A percentile compares a stretch with the other conserved stretches of the same genome.
phyloP scores from a whole-genome alignment of 257 asterid genomes.

The Handroanthus guayacan region DNA sequence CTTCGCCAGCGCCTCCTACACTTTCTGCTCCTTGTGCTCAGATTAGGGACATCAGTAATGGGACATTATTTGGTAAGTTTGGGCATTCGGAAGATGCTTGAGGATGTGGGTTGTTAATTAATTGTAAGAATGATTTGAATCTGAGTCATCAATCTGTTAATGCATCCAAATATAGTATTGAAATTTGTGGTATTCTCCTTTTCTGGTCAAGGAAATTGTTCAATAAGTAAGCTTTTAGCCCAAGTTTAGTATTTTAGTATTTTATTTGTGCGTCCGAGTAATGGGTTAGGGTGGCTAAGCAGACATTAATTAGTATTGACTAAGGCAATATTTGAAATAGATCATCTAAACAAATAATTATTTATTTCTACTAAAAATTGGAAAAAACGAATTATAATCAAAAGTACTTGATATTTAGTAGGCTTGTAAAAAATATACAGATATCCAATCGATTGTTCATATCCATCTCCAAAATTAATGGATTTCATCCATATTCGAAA shows the following conservation, averaged over 20 bases:
- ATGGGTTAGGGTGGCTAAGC: neutral
- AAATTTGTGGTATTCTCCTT: neutral
- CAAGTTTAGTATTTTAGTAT: slow-evolving; percentile 4
- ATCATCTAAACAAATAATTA: too few relatives aligned
- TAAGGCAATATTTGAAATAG: too few relatives aligned
- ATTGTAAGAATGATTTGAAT: neutral
- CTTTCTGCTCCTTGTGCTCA: slow-evolving; percentile 32
- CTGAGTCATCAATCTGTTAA: neutral
- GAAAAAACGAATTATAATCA: too few relatives aligned
- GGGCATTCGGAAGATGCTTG: neutral
- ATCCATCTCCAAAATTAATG: too few relatives aligned
- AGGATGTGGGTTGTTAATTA: neutral
- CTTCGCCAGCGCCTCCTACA: slow-evolving; percentile 8
- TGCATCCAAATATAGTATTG: neutral
- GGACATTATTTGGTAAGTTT: neutral
- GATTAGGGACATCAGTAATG: neutral
- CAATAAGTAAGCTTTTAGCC: neutral
- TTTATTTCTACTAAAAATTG: too few relatives aligned
- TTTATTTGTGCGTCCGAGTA: neutral
- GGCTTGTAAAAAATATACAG: too few relatives aligned
- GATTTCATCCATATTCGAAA: too few relatives aligned
- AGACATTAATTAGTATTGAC: too few relatives aligned
- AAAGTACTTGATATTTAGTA: too few relatives aligned
- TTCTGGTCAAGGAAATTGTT: neutral
- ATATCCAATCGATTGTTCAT: too few relatives aligned